Base-by-base conservation (phyloP, 805 yeast species). In the Saccharomycopsis sp. region DNA sequence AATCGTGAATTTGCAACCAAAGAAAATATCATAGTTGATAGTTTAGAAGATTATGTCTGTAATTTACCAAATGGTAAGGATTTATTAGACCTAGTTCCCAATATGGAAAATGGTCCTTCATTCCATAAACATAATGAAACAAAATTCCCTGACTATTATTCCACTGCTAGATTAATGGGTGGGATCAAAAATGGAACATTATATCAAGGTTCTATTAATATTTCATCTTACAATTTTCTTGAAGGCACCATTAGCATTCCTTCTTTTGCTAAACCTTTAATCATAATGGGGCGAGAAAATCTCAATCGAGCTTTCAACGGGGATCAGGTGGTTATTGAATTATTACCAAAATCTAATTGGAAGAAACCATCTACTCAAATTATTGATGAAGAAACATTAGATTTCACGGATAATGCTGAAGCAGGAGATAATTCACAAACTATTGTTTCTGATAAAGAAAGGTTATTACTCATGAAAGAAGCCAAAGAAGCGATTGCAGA, bases 261-360 rank as follows among this genome's bases (percentile, higher is more conserved):
- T 2, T 73, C 81, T 0, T 79, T 85, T 53, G 78, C 85, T 32
- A 81, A 79, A 56, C 96, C 96, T 1, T 66, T 92, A 23, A 64
- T 89, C 31, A 66, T 92, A 29, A 61, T 82, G 10, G 99, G 98
- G 0, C 70, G 88, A 35, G 84, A 83, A 52, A 78, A 79, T 56
- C 61, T 92, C 51, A 92, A 92, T 58, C 76, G 99, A 59, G 82
- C 89, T 0, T 89, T 89, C 63, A 85, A 84, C 52, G 88, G 95
- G 21, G 99, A 92, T 54, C 72, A 76, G 28, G 97, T 92, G 23
- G 83, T 87, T 34, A 86, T 92, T 4, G 97, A 92, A 59, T 63
- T 92, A 32, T 65, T 92, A 32, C 96, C 97, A 1, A 74, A 83
- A 49, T 66, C 70, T 21, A 76, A 83, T 55, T 92, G 98, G 98